phyloP scores from a whole-genome alignment of 2,329 filamentous ascomycete species.

The Daldinia eschscholtzii region DNA sequence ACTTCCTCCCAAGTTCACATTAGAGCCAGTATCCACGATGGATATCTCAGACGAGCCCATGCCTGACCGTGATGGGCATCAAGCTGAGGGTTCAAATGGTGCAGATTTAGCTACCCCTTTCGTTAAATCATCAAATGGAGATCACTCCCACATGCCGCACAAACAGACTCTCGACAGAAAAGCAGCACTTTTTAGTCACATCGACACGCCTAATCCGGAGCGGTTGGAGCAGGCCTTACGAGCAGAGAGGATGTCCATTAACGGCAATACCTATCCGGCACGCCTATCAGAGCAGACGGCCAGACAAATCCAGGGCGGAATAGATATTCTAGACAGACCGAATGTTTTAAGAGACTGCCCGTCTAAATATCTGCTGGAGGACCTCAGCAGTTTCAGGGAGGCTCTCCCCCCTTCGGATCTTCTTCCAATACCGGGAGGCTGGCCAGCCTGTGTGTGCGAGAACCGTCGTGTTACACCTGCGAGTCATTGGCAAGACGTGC shows the following conservation, averaged over 20 bases:
- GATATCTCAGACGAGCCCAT: slow-evolving; percentile 36
- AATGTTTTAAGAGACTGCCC: slow-evolving; percentile 55
- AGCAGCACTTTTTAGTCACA: slow-evolving; percentile 50
- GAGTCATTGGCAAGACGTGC: slow-evolving; percentile 93
- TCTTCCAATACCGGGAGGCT: slow-evolving; percentile 69
- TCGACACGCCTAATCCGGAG: slow-evolving; percentile 41
- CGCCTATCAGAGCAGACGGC: slow-evolving; percentile 47
- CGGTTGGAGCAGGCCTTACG: slow-evolving; percentile 43
- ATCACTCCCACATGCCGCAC: slow-evolving; percentile 18
- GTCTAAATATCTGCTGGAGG: slow-evolving; percentile 52
- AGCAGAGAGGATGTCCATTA: slow-evolving; percentile 36
- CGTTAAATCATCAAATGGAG: slow-evolving; percentile 13
- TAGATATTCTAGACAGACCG: slow-evolving; percentile 53
- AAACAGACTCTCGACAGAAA: slow-evolving; percentile 42
- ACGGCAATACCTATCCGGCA: slow-evolving; percentile 39
- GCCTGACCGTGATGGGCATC: slow-evolving; percentile 19
- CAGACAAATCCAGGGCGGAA: slow-evolving; percentile 32
- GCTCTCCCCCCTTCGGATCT: slow-evolving; percentile 51
- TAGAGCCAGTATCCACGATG: slow-evolving; percentile 57
- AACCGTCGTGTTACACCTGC: slow-evolving; percentile 81
- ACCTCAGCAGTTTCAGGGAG: slow-evolving; percentile 20
- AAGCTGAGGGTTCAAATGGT: slow-evolving; percentile 4
- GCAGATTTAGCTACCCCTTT: not conserved
- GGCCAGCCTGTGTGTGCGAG: slow-evolving; percentile 68
- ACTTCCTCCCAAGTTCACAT: slow-evolving; percentile 79